These are phyloP conservation scores for Beauveria varroae DNA, from an alignment of 2,329 filamentous ascomycete genomes.

Conservation along the genomic window DNA sequence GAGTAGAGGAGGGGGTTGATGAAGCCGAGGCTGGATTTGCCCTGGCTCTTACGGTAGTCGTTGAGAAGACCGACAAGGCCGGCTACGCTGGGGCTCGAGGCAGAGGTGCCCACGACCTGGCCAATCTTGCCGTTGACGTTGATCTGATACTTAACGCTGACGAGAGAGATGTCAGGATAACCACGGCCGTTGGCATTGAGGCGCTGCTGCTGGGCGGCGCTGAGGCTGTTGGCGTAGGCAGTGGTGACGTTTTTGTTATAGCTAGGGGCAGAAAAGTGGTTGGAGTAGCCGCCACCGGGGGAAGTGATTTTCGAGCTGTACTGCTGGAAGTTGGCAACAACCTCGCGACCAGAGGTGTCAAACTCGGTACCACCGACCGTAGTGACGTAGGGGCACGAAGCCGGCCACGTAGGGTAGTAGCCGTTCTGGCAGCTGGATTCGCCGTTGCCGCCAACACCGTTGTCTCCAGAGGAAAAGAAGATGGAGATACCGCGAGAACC, in stretches of 20 bases:
- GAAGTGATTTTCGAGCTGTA: constrained; percentile 2
- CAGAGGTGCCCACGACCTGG: constrained; percentile 6
- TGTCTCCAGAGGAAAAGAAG: constrained; percentile 32
- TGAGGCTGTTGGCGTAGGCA: not conserved
- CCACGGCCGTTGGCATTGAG: constrained; percentile 4
- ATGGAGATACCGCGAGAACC: constrained; percentile 42
- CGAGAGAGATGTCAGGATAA: constrained; percentile 8
- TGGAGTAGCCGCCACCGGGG: constrained; percentile 9
- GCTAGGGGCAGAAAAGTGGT: constrained; percentile 4
- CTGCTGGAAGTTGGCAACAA: constrained; percentile 6
- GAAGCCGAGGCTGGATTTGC: constrained; percentile 10
- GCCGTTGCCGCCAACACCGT: constrained; percentile 18
- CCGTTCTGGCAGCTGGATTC: constrained; percentile 14
- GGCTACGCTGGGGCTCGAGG: constrained; percentile 2
- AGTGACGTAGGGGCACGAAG: constrained; percentile 38
- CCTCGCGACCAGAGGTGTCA: not conserved
- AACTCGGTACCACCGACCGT: constrained; percentile 41
- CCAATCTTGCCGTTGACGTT: not conserved
- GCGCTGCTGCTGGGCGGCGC: not conserved
- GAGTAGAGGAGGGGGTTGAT: constrained; percentile 12
- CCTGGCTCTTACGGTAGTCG: constrained; percentile 8
- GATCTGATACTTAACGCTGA: constrained; percentile 4
- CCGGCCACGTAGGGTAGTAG: constrained; percentile 32
- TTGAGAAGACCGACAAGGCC: constrained; percentile 9
- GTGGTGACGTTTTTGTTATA: constrained; percentile 6